A percentile compares a stretch with the other conserved stretches of the same genome.
phyloP scores from a whole-genome alignment of 495 filamentous ascomycete species.

The Aspergillus haitiensis region DNA sequence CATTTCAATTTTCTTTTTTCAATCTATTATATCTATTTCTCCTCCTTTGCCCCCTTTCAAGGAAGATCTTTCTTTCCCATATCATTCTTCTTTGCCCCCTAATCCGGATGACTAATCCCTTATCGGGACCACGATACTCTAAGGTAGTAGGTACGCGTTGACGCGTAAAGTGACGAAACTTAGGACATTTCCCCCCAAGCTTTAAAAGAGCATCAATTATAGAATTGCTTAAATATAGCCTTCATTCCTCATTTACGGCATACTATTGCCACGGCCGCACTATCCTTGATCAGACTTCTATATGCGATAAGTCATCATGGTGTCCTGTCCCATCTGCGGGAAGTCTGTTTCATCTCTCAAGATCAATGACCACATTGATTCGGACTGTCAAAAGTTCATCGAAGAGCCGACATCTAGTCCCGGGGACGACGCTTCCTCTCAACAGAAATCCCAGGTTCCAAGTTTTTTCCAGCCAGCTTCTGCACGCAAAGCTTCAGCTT shows the following conservation, averaged over 20 bases:
- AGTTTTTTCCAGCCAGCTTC: constrained; percentile 79
- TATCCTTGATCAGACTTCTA: constrained; percentile 16
- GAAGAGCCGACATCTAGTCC: constrained; percentile 43
- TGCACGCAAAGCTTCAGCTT: constrained; percentile 40
- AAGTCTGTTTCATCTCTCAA: constrained; percentile 69
- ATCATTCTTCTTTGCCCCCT: too few relatives aligned
- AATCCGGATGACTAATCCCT: too few relatives aligned
- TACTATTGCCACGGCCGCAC: background rate
- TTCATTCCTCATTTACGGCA: background rate
- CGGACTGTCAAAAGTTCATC: constrained; percentile 66
- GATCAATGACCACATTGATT: constrained; percentile 94
- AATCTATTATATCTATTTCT: too few relatives aligned
- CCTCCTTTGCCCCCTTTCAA: too few relatives aligned
- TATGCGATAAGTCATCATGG: constrained; percentile 49
- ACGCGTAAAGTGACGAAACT: too few relatives aligned
- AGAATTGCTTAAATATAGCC: too few relatives aligned
- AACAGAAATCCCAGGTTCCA: constrained; percentile 53
- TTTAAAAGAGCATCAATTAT: too few relatives aligned
- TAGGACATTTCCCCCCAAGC: too few relatives aligned
- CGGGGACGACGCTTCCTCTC: constrained; percentile 44
- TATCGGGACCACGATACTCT: too few relatives aligned
- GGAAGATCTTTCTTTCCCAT: too few relatives aligned
- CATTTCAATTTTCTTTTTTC: too few relatives aligned
- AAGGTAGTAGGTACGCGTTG: too few relatives aligned
- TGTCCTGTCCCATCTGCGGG: constrained; percentile 84